Evolutionary conservation across 352 stramenopile genomes (phyloP), one percentile per base, ranked within the genome.

Genomic region (Pythium brachiatum): DNA sequence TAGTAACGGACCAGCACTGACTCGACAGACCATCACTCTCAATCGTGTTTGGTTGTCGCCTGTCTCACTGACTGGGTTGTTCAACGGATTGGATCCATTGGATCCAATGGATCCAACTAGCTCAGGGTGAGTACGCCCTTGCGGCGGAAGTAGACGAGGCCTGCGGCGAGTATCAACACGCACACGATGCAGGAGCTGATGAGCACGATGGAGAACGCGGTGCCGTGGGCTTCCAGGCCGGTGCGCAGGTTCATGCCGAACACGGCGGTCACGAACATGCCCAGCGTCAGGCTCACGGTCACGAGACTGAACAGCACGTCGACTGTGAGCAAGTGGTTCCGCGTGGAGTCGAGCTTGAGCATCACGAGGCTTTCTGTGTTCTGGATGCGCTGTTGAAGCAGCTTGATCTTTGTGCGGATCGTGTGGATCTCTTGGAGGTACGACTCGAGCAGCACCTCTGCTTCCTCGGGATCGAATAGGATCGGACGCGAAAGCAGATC

Each of bases 401-500:
- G 50, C n/a, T 65, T 72, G 7, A 73, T 80, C 64, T 90, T 88
- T 2, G 83, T 89, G n/a, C 79, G 77, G 7, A 78, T 92, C 21
- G 83, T 87, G 58, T 88, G 86, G 38, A 92, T 92, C 46, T 92
- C 81, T 72, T 88, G 79, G 12, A 91, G 65, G 41, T 91, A 91
- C 38, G 79, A 87, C 57, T 91, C 79, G 56, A 91, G 81, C 38
- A 90, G 34, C 20, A 83, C 78, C 73, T 90, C 81, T 21, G 81
- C 81, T 68, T 88, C 79, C 62, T 90, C 81, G 2, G 79, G 85
- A 53, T 90, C 81, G 13, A 87, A 86, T 43, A 74, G 81, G 54
- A 74, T 87, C 25, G 84, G 31, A 20, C 84, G 71, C 12, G 62
- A 72, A 16, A 88, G 54, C n/a, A 86, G 65, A 29, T 70, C 72